Evolutionary conservation across 768 basidiomycete genomes (phyloP).

Genomic region (Hericium rajendrae): DNA sequence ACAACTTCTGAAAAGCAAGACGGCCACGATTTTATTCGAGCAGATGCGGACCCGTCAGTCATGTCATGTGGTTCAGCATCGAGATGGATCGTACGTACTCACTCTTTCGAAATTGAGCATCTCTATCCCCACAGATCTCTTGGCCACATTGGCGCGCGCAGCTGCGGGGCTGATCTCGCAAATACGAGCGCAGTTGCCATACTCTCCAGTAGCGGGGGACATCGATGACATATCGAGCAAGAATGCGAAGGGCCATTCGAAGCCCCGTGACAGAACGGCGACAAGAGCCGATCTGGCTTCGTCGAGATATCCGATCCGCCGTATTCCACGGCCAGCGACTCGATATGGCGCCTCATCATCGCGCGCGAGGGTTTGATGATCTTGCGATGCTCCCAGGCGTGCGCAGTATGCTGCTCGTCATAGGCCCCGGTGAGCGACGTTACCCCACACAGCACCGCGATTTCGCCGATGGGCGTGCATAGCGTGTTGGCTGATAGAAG

Average conservation of each 20-base stretch:
- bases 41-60: too few relatives aligned
- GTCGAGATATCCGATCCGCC: neutral
- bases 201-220: neutral
- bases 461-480: neutral
- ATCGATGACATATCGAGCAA: neutral
- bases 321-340: neutral
- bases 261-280: neutral
- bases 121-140: neutral
- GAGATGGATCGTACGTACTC: too few relatives aligned
- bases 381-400: neutral
- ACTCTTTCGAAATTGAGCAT: too few relatives aligned
- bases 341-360: neutral
- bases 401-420: neutral
- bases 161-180: neutral
- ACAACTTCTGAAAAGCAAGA: too few relatives aligned
- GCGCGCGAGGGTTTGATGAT: neutral
- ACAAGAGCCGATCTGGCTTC: neutral
- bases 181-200: neutral
- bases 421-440: neutral
- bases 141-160: neutral
- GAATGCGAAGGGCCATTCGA: neutral
- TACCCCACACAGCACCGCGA: conserved; percentile 1
- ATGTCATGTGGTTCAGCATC: too few relatives aligned
- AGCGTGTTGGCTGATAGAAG: neutral
- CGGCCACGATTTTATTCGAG: too few relatives aligned